Percentiles rank a stretch among this genome's conserved stretches.
Evolutionary conservation across 306 rosid genomes (phyloP).

Genomic region (Argentina anserina): DNA sequence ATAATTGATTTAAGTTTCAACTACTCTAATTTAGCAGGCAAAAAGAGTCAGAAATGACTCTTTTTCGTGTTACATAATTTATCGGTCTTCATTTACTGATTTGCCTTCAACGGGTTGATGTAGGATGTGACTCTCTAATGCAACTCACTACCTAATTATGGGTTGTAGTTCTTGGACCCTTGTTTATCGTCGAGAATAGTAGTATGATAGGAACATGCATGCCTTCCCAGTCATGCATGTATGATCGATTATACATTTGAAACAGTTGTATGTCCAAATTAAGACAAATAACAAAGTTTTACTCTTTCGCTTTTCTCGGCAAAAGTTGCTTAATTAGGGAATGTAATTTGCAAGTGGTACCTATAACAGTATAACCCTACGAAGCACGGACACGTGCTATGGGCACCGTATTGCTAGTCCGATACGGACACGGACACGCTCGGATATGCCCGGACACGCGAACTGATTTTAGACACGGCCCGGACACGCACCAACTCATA

Average conservation of each 20-base stretch:
- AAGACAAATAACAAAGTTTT: not conserved
- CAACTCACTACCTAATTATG: slow-evolving; percentile 29
- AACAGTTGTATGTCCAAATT: no score
- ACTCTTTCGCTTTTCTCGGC: no score
- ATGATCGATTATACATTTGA: not conserved
- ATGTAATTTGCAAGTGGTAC: no score
- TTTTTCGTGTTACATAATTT: slow-evolving; percentile 25
- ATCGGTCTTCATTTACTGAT: not conserved
- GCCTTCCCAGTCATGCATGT: not conserved
- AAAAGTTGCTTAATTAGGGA: no score
- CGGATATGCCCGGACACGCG: no score
- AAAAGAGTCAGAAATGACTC: not conserved
- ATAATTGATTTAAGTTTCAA: not conserved
- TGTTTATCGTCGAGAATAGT: not conserved
- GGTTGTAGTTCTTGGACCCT: not conserved
- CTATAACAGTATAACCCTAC: no score
- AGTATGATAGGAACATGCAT: slow-evolving; percentile 7
- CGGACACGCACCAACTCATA: no score
- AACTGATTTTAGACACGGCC: no score
- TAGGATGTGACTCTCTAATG: slow-evolving; percentile 21
- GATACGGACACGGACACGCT: no score
- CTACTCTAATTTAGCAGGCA: not conserved
- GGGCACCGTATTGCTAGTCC: no score
- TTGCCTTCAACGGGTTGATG: slow-evolving; percentile 1
- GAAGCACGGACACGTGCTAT: no score